Evolutionary conservation across 495 filamentous ascomycete genomes (phyloP).

Genomic region (Xylaria curta): DNA sequence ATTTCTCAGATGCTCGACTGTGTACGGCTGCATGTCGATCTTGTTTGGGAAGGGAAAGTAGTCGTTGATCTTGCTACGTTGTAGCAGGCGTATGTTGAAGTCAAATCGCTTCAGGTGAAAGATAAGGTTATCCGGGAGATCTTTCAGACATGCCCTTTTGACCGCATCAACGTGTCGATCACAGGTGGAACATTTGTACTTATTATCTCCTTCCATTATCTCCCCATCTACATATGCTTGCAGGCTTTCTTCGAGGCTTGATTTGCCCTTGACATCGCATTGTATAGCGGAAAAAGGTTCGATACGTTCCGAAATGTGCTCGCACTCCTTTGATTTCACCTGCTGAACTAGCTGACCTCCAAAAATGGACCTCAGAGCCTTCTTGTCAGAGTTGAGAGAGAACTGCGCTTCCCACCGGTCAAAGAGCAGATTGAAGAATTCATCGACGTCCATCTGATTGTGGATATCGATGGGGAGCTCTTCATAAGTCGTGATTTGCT

Average conservation of each 20-base stretch:
- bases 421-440: constrained; percentile 94
- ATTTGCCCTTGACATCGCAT: constrained; percentile 95
- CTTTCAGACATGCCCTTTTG: constrained; percentile 90
- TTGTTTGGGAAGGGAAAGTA: constrained; percentile 82
- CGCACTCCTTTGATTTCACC: constrained; percentile 91
- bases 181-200: constrained; percentile 95
- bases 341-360: constrained; percentile 93
- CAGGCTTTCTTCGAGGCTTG: constrained; percentile 81
- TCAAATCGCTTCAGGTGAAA: constrained; percentile 98
- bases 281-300: constrained; percentile 96
- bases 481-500: constrained; percentile 81
- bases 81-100: constrained; percentile 84
- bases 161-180: constrained; percentile 92
- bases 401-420: constrained; percentile 91
- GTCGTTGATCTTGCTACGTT: constrained; percentile 94
- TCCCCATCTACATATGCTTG: constrained; percentile 95
- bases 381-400: constrained; percentile 68
- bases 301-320: constrained; percentile 87
- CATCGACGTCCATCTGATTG: constrained; percentile 96
- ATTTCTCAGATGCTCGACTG: constrained; percentile 81
- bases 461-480: constrained; percentile 83
- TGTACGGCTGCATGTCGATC: constrained; percentile 93
- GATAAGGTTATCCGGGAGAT: constrained; percentile 92
- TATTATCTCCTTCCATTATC: constrained; percentile 97
- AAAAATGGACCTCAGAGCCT: constrained; percentile 81